Percentiles rank a stretch among this genome's conserved stretches.
These are phyloP conservation scores for Alternaria conjuncta DNA, from an alignment of 2,329 filamentous ascomycete genomes.

Conservation along the genomic window DNA sequence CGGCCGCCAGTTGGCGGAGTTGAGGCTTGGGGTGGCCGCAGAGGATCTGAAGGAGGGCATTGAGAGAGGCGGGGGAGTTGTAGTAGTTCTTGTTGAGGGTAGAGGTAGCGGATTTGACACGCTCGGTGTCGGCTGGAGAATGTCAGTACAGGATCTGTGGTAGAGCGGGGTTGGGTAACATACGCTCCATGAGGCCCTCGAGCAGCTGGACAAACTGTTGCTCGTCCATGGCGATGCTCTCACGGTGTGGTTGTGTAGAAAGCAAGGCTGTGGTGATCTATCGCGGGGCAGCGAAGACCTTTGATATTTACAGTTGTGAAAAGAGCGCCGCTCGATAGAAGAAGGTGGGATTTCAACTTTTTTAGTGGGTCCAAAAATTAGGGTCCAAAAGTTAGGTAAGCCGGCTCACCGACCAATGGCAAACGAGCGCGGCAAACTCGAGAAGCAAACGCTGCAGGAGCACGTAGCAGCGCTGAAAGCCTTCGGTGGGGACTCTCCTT, in stretches of 20 bases:
- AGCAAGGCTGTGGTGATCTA: slow-evolving; percentile 29
- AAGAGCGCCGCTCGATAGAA: slow-evolving; percentile 16
- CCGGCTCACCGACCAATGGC: slow-evolving; percentile 13
- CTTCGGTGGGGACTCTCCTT: neutral
- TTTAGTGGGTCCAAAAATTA: slow-evolving; percentile 6
- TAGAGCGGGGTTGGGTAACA: slow-evolving; percentile 49
- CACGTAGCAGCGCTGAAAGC: neutral
- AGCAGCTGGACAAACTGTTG: slow-evolving; percentile 86
- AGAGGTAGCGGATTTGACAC: slow-evolving; percentile 85
- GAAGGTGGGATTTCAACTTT: slow-evolving; percentile 27
- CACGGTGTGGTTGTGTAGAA: slow-evolving; percentile 28
- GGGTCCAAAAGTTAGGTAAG: slow-evolving; percentile 20
- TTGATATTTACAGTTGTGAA: slow-evolving; percentile 25
- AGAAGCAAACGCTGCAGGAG: neutral
- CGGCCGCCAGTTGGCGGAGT: slow-evolving; percentile 87
- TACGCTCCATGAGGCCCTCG: slow-evolving; percentile 85
- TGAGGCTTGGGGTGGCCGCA: slow-evolving; percentile 74
- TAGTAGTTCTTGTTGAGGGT: slow-evolving; percentile 95
- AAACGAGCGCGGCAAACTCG: neutral
- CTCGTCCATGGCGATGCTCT: slow-evolving; percentile 68
- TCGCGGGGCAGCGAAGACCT: slow-evolving; percentile 27
- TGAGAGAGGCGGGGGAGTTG: slow-evolving; percentile 80
- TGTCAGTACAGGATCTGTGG: slow-evolving; percentile 42
- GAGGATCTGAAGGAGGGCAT: slow-evolving; percentile 86
- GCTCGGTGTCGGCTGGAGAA: slow-evolving; percentile 71